These are phyloP conservation scores for Sclerotinia spermophila DNA, from an alignment of 2,329 filamentous ascomycete species.

Conservation along the genomic window DNA sequence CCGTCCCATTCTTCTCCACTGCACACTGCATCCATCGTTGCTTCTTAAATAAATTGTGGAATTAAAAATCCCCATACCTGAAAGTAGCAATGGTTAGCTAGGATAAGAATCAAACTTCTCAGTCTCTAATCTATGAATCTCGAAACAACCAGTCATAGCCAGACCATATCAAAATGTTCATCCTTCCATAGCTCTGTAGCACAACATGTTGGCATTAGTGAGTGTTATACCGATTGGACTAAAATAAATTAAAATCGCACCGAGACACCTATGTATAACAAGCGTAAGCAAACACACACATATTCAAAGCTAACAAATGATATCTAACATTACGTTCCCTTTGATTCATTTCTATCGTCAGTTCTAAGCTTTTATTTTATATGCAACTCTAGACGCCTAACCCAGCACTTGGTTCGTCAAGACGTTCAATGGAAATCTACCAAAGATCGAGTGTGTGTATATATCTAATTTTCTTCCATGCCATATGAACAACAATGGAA, in stretches of 20 bases:
- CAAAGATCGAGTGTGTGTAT: slow-evolving; percentile 15
- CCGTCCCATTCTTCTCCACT: neutral
- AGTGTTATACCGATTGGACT: neutral
- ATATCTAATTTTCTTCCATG: slow-evolving; percentile 4
- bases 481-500: slow-evolving; percentile 15
- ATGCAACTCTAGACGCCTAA: slow-evolving; percentile 16
- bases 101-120: neutral
- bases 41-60: neutral
- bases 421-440: slow-evolving; percentile 17
- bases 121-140: neutral
- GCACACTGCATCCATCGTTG: neutral
- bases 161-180: neutral
- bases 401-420: slow-evolving; percentile 17
- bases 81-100: neutral
- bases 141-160: neutral
- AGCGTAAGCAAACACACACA: neutral
- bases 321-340: neutral
- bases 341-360: slow-evolving; percentile 3
- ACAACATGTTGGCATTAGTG: neutral
- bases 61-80: neutral
- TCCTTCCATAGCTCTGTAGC: neutral
- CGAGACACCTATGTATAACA: neutral
- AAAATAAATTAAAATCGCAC: neutral
- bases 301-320: neutral
- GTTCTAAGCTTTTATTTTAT: slow-evolving; percentile 6